Percentiles rank a stretch among this genome's conserved stretches.
These are phyloP conservation scores for Penicillium sp. DNA, from an alignment of 2,329 filamentous ascomycete genomes.

Conservation along the genomic window DNA sequence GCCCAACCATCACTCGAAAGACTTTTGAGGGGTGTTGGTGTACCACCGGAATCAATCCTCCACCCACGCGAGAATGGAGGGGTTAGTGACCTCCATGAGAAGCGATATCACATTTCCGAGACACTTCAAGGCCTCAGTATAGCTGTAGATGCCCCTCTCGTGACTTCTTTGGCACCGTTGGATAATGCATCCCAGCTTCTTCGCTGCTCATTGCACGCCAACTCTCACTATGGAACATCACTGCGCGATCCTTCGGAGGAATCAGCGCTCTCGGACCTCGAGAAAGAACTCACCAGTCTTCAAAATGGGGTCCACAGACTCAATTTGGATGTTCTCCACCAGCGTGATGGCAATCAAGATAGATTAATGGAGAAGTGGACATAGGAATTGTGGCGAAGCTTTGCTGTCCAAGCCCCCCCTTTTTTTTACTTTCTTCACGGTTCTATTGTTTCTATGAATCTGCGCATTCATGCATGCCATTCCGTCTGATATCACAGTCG, in stretches of 20 bases:
- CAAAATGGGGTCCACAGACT: constrained; percentile 36
- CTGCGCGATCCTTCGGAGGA: constrained; percentile 30
- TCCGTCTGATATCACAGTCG: neutral
- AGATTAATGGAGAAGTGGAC: constrained; percentile 37
- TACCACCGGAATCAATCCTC: constrained; percentile 30
- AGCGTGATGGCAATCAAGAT: constrained; percentile 30
- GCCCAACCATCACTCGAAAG: constrained; percentile 30
- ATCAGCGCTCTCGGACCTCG: constrained; percentile 28
- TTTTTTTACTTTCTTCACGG: neutral
- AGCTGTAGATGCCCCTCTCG: constrained; percentile 32
- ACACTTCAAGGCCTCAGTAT: constrained; percentile 27
- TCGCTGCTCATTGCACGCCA: constrained; percentile 28
- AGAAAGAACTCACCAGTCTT: constrained; percentile 29
- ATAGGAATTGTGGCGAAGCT: constrained; percentile 7
- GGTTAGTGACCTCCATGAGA: constrained; percentile 28
- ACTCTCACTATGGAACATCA: constrained; percentile 30
- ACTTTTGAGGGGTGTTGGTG: constrained; percentile 35
- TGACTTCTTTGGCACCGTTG: constrained; percentile 28
- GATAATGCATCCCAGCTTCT: constrained; percentile 37
- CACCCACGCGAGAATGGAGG: constrained; percentile 21
- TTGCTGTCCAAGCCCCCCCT: neutral
- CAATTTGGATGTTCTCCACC: constrained; percentile 33
- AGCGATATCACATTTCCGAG: constrained; percentile 30
- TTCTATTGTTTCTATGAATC: neutral
- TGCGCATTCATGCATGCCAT: neutral